Conservation (phyloP, 2,329 filamentous ascomycete species). For the Thielaviopsis ethacetica region DNA sequence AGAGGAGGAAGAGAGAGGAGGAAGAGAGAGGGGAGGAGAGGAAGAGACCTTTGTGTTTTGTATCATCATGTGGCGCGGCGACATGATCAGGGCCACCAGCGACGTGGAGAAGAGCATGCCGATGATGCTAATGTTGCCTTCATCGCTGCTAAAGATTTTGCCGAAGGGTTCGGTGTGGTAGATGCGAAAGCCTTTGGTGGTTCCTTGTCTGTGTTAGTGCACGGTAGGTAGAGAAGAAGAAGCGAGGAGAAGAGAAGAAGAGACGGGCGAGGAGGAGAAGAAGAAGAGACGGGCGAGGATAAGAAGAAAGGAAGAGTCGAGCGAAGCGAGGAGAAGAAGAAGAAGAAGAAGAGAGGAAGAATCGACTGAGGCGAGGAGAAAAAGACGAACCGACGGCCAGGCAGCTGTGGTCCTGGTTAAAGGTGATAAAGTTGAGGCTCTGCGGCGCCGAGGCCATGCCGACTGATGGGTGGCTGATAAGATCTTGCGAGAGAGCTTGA, state of each 20-base stretch:
- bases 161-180: constrained; percentile 94
- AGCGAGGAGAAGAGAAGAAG: constrained; percentile 7
- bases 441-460: constrained; percentile 32
- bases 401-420: constrained; percentile 98
- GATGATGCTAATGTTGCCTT: constrained; percentile 87
- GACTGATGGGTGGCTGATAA: too few relatives aligned
- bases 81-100: constrained; percentile 81
- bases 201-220: too few relatives aligned
- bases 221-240: too few relatives aligned
- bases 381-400: constrained; percentile 66
- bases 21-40: neutral
- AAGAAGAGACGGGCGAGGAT: too few relatives aligned
- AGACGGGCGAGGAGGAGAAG: neutral
- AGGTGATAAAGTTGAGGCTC: constrained; percentile 92
- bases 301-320: too few relatives aligned
- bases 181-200: constrained; percentile 84
- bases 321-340: too few relatives aligned
- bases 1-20: neutral
- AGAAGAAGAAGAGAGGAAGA: too few relatives aligned
- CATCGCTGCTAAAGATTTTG: constrained; percentile 85
- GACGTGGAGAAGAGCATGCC: constrained; percentile 99
- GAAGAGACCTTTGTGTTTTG: constrained; percentile 77
- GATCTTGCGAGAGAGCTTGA: too few relatives aligned
- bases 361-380: too few relatives aligned
- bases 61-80: constrained; percentile 81